Conservation (phyloP, 1,284 basidiomycete species). For the Trametes versicolor region DNA sequence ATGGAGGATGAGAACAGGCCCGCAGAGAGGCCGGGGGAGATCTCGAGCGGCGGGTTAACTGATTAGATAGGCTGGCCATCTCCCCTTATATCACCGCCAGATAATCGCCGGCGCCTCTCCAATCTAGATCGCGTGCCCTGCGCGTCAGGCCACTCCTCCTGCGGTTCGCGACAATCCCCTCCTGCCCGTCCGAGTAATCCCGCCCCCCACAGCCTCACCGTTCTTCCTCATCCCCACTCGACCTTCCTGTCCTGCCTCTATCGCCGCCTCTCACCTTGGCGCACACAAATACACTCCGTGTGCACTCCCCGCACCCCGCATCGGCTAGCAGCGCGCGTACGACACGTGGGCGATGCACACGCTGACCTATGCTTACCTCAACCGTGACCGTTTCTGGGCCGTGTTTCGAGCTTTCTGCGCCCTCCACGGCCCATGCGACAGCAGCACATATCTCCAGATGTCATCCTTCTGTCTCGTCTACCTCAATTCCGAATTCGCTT, state of each 20-base stretch:
- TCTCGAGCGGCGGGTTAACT: slow-evolving; percentile 39
- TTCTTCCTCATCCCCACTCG: background rate
- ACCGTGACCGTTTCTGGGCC: slow-evolving; percentile 17
- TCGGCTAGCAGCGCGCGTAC: slow-evolving; percentile 3
- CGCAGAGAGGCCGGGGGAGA: slow-evolving; percentile 30
- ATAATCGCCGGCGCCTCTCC: slow-evolving; percentile 27
- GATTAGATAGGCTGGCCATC: slow-evolving; percentile 44
- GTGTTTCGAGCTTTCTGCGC: slow-evolving; percentile 1
- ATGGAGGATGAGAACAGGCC: slow-evolving; percentile 30
- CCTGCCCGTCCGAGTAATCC: background rate
- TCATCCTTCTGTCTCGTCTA: slow-evolving; percentile 21
- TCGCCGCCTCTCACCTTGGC: slow-evolving; percentile 6
- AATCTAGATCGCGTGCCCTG: slow-evolving; percentile 26
- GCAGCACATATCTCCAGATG: slow-evolving; percentile 24
- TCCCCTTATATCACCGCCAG: slow-evolving; percentile 35
- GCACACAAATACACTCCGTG: background rate
- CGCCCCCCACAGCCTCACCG: background rate
- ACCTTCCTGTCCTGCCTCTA: background rate
- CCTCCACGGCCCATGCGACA: slow-evolving; percentile 4
- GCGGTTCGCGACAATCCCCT: background rate
- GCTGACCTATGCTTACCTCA: slow-evolving; percentile 9
- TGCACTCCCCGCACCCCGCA: background rate
- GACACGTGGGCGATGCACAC: slow-evolving; percentile 1
- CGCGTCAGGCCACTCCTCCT: slow-evolving; percentile 16
- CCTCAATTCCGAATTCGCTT: slow-evolving; percentile 33